Percentiles rank a stretch among this genome's conserved stretches.
These are phyloP conservation scores for Daldinia sp. DNA, from an alignment of 2,329 filamentous ascomycete genomes.

Conservation along the genomic window DNA sequence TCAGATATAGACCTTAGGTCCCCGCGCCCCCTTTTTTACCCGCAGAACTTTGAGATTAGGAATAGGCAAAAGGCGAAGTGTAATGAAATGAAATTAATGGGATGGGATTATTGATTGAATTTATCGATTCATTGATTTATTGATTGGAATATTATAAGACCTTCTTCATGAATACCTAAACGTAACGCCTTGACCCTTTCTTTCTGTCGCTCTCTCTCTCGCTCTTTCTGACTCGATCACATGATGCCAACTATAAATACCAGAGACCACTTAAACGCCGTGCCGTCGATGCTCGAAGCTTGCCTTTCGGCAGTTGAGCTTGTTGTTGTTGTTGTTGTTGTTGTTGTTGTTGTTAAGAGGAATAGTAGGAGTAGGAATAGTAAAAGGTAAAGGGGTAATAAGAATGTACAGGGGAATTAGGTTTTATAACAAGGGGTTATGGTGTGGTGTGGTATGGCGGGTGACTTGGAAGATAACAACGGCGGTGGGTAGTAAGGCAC, in stretches of 20 bases:
- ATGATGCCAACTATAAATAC: slow-evolving; percentile 23
- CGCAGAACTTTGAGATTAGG: neutral
- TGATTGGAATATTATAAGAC: neutral
- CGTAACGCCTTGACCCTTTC: slow-evolving; percentile 20
- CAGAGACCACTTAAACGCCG: slow-evolving; percentile 43
- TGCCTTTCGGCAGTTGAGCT: slow-evolving; percentile 22
- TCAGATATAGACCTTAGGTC: slow-evolving; percentile 25
- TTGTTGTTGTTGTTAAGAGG: too few relatives aligned
- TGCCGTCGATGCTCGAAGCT: slow-evolving; percentile 42
- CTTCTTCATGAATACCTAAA: slow-evolving; percentile 6
- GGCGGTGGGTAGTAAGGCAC: neutral
- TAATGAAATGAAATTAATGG: slow-evolving; percentile 18
- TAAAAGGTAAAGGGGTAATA: too few relatives aligned
- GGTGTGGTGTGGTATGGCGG: neutral
- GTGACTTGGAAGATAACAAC: slow-evolving; percentile 3
- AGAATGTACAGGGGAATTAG: slow-evolving; percentile 40
- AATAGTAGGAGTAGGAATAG: neutral
- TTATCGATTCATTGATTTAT: slow-evolving; percentile 16
- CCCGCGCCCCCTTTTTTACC: too few relatives aligned
- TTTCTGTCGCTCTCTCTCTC: neutral
- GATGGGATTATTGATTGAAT: slow-evolving; percentile 8
- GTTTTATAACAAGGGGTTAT: neutral
- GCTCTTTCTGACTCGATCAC: slow-evolving; percentile 14
- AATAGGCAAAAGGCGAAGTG: slow-evolving; percentile 23
- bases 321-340: too few relatives aligned